These are phyloP conservation scores for Metschnikowia hibisci DNA, from an alignment of 805 yeast genomes.

Conservation along the genomic window DNA sequence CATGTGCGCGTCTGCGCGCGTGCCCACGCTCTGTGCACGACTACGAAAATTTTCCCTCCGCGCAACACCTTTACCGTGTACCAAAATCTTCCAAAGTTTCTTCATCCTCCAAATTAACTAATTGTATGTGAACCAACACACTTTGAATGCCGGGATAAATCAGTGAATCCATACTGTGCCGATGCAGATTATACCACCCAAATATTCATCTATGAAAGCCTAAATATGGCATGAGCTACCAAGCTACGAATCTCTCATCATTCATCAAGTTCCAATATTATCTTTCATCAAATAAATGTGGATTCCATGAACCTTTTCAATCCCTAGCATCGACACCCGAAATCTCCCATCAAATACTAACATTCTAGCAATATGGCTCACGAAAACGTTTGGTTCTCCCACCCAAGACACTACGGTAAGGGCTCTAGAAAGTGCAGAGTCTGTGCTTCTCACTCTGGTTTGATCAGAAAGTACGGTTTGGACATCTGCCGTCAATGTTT, in stretches of 20 bases:
- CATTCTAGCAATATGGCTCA: slow-evolving; percentile 84
- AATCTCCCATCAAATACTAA: slow-evolving; percentile 34
- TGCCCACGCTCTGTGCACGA: slow-evolving; percentile 4
- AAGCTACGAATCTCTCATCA: too few relatives aligned
- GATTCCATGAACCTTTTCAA: too few relatives aligned
- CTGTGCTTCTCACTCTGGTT: slow-evolving; percentile 98
- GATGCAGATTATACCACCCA: too few relatives aligned
- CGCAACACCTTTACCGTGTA: slow-evolving; percentile 6
- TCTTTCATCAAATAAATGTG: too few relatives aligned
- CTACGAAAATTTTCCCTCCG: slow-evolving; percentile 16
- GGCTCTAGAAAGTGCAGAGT: slow-evolving; percentile 99
- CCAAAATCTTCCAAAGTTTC: slow-evolving; percentile 2
- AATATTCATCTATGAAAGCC: too few relatives aligned
- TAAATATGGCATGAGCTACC: too few relatives aligned
- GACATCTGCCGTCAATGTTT: slow-evolving; percentile 99
- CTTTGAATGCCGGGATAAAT: background rate
- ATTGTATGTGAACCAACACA: slow-evolving; percentile 5
- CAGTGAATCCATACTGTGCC: too few relatives aligned
- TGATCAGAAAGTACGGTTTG: slow-evolving; percentile 99
- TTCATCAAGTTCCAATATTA: too few relatives aligned
- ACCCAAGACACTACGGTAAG: slow-evolving; percentile 99
- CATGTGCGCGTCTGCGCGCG: background rate
- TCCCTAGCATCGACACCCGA: too few relatives aligned
- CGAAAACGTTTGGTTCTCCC: slow-evolving; percentile 99
- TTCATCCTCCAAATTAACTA: slow-evolving; percentile 11